Base-by-base conservation (phyloP, 257 asterid genomes). In the Solanum pinnatisectum region DNA sequence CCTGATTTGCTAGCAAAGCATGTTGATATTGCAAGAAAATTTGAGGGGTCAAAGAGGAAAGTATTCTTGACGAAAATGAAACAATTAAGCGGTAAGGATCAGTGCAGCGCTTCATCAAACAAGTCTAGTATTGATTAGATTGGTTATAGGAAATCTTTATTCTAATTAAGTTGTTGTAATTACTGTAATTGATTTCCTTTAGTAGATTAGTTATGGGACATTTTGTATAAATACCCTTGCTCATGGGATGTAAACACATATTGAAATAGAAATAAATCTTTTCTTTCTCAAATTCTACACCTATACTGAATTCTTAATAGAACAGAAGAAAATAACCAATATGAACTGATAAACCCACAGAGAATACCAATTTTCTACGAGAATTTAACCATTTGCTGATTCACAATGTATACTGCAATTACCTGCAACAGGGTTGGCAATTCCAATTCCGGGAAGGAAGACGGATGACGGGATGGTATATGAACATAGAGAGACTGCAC, bases 371-470 rank as follows among this genome's bases (percentile, higher is more conserved):
- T 30, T 46, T 81, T 49, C 85, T 27, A 16, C 3, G 18, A 44
- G 42, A 30, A 82, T 46, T 82, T 5, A 30, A 82, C 42, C 65
- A 10, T 82, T 30, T 49, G 49, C 42, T 30, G 70, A 30, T 46
- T 82, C 4, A 82, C 70, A 81, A 49, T 49, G 44, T 20, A 82
- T 49, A 49, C 18, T 82, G 12, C 36, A 63, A 33, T 72, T 90
- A 97, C 99, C 98, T 97, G 99, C 87, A 96, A 90, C 83, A 97
- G 98, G 52, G 98, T 97, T 90, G 99, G 98, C 88, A 97, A 85
- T 88, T 97, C 99, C 88, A 97, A 40, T 88, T 97, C 99, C 36
- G 99, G 99, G 87, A 94, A 97, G 89, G 99, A 92, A 87, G 96
- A 92, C 40, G 99, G 99, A 87, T 96, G 98, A 67, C 95, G 98